Base-by-base conservation (phyloP, 768 basidiomycete genomes). In the Tricholomella constricta region DNA sequence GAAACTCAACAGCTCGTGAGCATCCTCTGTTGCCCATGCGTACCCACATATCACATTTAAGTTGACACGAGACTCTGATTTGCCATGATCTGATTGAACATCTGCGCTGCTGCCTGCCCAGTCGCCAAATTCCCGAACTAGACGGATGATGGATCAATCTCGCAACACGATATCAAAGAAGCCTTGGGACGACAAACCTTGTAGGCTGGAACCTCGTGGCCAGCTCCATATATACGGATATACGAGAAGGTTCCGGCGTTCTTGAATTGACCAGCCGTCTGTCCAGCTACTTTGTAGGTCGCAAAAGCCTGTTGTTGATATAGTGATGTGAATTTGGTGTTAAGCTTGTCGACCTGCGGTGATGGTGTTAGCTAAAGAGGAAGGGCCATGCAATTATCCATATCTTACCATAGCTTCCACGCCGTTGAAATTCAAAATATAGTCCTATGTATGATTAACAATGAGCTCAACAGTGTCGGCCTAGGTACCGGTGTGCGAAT, bases 211-310 rank as follows among this genome's bases (percentile, higher is more conserved):
- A 78, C 77, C 49, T 79, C 75, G 52, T 80, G 77, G 0, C 77
- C 78, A 19, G 78, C 75, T 9, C 74, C 74, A 52, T 68, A 79
- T 26, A 83, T 72, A 9, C 82, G 73, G 12, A 84, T 62, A 55
- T 83, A 84, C 7, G 82, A 81, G 63, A 77, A 72, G 1, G 71
- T 80, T 10, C 82, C 83, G 4, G 83, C 81, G 52, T 82, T 83
- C 70, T 85, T 85, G 69, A 69, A 83, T 29, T 78, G 64, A 3
- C 82, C 84, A 4, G 83, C 69, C 2, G 64, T 51, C 50, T 77
- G 71, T 0, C 83, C 83, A 1, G 70, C 61, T 14, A 85, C 83
- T 0, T 71, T 81, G 66, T 73, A 84, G 41, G 72, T 71, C 10
- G 72, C 56, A 63, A 82, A 83, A 0, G 59, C 17, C 58, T 81